Conservation (phyloP, 2,329 filamentous ascomycete genomes). For the Ophiostoma pallidulum region DNA sequence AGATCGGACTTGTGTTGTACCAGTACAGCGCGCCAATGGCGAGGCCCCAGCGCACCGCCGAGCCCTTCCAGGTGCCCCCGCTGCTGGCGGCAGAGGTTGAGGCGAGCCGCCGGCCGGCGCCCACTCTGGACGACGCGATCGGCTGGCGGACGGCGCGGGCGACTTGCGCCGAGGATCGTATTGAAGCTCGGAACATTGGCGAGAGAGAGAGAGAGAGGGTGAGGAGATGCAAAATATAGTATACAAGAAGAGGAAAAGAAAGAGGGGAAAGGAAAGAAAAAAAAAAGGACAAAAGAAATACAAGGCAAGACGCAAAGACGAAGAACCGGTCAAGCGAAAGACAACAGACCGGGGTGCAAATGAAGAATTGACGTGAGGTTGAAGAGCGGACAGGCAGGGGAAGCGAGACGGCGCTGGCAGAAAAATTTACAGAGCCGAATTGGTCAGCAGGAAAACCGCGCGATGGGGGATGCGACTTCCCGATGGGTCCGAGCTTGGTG, state of each 20-base stretch:
- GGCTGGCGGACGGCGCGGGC: slow-evolving; percentile 33
- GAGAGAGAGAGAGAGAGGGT: slow-evolving; percentile 2
- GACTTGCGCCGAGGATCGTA: slow-evolving; percentile 37
- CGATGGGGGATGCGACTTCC: slow-evolving; percentile 1
- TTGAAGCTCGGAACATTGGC: slow-evolving; percentile 43
- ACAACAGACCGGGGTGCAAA: no score
- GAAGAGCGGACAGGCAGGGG: background rate
- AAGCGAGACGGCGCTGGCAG: no score
- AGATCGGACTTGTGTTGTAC: slow-evolving; percentile 83
- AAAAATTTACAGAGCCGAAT: slow-evolving; percentile 13
- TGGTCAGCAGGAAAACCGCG: slow-evolving; percentile 9
- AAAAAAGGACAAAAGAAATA: background rate
- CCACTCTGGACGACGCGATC: slow-evolving; percentile 26
- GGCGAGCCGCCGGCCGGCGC: slow-evolving; percentile 39
- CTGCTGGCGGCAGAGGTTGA: slow-evolving; percentile 48
- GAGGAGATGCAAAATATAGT: slow-evolving; percentile 1
- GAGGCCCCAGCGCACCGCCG: slow-evolving; percentile 62
- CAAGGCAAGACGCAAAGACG: background rate
- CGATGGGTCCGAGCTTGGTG: background rate
- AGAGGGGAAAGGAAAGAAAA: background rate
- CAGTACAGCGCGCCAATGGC: slow-evolving; percentile 76
- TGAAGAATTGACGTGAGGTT: background rate
- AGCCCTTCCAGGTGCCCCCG: slow-evolving; percentile 74
- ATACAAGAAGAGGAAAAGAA: background rate
- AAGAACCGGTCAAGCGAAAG: background rate